Percentiles rank a stretch among this genome's conserved stretches.
Conservation (phyloP, 1,284 basidiomycete species). For the Apiotrichum mycotoxinovorans region DNA sequence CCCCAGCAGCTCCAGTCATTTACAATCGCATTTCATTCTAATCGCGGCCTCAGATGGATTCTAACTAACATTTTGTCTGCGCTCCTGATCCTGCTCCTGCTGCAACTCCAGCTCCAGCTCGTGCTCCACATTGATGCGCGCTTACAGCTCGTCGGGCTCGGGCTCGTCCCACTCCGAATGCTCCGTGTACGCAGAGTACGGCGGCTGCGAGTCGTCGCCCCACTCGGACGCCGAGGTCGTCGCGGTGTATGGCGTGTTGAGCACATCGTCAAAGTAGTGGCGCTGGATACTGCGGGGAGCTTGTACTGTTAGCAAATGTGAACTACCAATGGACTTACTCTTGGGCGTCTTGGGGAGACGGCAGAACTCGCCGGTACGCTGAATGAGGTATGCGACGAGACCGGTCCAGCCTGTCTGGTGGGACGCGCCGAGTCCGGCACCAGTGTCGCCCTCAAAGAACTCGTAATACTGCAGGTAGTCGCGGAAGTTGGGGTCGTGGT, state of each 20-base stretch:
- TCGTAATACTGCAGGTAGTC: constrained; percentile 62
- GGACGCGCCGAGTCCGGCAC: constrained; percentile 86
- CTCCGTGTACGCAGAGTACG: constrained; percentile 43
- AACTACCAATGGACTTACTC: constrained; percentile 39
- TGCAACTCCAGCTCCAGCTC: too few species aligned
- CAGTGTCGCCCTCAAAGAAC: constrained; percentile 94
- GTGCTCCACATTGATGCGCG: too few species aligned
- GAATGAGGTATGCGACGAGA: constrained; percentile 79
- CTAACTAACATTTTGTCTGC: too few species aligned
- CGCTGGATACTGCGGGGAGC: constrained; percentile 58
- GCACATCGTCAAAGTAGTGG: constrained; percentile 82
- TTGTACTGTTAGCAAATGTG: too few species aligned
- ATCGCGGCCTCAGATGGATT: too few species aligned
- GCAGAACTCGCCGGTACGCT: constrained; percentile 76
- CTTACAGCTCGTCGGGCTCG: constrained; percentile 39
- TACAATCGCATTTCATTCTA: too few species aligned
- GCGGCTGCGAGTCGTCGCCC: constrained; percentile 15
- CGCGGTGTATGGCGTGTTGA: constrained; percentile 44
- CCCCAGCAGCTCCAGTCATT: too few species aligned
- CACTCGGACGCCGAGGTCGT: constrained; percentile 32
- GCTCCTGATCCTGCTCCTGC: too few species aligned
- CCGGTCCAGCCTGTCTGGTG: constrained; percentile 99
- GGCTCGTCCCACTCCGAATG: constrained; percentile 34
- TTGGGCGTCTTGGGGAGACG: constrained; percentile 80
- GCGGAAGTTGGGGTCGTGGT: constrained; percentile 91